Evolutionary conservation across 768 basidiomycete genomes (phyloP), one percentile per base, ranked within the genome.

Genomic region (Hygrophoropsis aurantiaca): DNA sequence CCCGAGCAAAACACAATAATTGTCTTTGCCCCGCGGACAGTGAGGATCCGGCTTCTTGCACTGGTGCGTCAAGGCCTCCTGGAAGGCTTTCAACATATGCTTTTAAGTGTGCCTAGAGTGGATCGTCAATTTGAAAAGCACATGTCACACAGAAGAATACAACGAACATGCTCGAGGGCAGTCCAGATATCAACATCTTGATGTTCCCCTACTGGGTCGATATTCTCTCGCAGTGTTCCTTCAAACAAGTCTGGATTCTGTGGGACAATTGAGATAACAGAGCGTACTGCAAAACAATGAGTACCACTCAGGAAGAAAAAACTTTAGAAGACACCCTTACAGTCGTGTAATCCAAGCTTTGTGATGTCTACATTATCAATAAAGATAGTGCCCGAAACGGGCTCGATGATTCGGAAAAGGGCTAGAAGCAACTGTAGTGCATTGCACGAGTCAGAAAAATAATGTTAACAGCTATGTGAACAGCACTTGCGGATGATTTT

Each of bases 21-120:
- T 97, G 94, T 32, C 87, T 68, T 62, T 97, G 94, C 5, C 94
- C 94, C 21, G 87, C 71, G 8, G 86, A 89, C 40, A 97, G 71
- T 7, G 92, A 92, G 19, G 81, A 78, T 0, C 91, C 92, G 8
- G 84, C 88, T 67, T 93, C 90, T 47, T 79, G 70, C 16, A 93
- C 83, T 3, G 74, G 70, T 1, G 88, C 80, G 61, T 93, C 90
- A 6, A 92, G 72, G 16, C 80, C 79, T 47, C 79, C 83, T 0
- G 85, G 71, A 3, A 89, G 67, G 15, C 64, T 73, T 50, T 88
- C 81, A 15, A 89, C 73, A 58, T 83, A 90, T 38, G 78, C 72
- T 63, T 82, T 86, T 47, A 91, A 63, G 64, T 84, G 78, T 11
- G 82, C 78, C 80, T 88, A 47, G 8, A 48, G 46, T 26, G 38